phyloP scores from a whole-genome alignment of 495 filamentous ascomycete species.

The Poronia punctata region DNA sequence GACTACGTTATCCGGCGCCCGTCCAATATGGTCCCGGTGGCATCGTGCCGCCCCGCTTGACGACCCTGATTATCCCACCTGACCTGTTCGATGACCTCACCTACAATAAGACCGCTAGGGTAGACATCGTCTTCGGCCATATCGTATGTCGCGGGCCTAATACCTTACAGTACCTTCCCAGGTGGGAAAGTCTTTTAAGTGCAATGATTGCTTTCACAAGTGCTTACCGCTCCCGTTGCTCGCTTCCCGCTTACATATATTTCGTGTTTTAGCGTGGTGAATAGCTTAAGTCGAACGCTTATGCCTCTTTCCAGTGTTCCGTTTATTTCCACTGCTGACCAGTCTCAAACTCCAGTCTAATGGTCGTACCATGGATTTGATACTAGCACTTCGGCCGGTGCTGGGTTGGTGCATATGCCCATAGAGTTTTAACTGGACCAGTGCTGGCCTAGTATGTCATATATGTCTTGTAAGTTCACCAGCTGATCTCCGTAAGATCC shows the following conservation, averaged over 20 bases:
- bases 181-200: conserved; percentile 3
- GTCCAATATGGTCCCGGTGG: conserved; percentile 10
- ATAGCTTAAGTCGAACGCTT: not conserved
- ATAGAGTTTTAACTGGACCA: no score
- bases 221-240: conserved; percentile 1
- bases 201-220: not conserved
- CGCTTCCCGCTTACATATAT: conserved; percentile 6
- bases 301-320: no score
- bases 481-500: no score
- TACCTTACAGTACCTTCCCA: conserved; percentile 6
- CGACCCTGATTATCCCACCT: conserved; percentile 15
- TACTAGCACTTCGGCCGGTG: no score
- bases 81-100: conserved; percentile 13
- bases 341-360: no score
- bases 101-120: conserved; percentile 6
- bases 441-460: no score
- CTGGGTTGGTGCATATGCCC: no score
- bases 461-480: no score
- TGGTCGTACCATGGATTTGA: no score
- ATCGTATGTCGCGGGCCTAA: conserved; percentile 1
- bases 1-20: conserved; percentile 8
- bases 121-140: not conserved
- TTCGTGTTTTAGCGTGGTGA: no score
- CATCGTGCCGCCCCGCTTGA: conserved; percentile 14
- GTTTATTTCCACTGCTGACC: no score